Evolutionary conservation across 352 stramenopile species (phyloP), one percentile per base, ranked within the genome.

Genomic region (Phytopythium chamaehyphon): DNA sequence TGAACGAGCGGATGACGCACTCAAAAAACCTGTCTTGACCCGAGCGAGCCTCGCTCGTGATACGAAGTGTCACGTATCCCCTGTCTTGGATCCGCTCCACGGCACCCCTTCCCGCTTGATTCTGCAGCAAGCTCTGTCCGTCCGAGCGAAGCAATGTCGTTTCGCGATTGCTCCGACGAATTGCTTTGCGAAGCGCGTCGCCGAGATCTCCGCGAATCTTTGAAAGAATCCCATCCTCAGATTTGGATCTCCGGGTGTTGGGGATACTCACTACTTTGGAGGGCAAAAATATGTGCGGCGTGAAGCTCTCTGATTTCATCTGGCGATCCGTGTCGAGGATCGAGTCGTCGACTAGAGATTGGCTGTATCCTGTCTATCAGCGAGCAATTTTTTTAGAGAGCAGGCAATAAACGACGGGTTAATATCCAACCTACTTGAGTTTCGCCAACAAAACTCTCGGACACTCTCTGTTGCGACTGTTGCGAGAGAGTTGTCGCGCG

Each of bases 401-500:
- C n/a, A n/a, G n/a, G 18, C 28, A n/a, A 28, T 52, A 21, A 42
- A n/a, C n/a, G n/a, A n/a, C n/a, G n/a, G n/a, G n/a, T n/a, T n/a
- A 33, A 18, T 45, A 48, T 10, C 16, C 55, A 37, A 22, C 42
- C 24, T 54, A 67, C 65, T 35, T 64, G 57, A 45, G 42, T 58
- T 0, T 62, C 16, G 38, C 19, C 45, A 42, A 19, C 21, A 0
- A 35, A 35, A 18, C 19, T 52, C 16, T 61, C 48, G 4, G 31
- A 28, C 11, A 51, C 18, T 28, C 64, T 62, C 24, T 72, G 70
- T 40, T 87, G 76, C 18, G 76, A 90, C 24, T 72, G 70, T 40
- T 87, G 76, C 18, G 76, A 90, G 0, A 83, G 47, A n/a, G 70
- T 45, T n/a, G 74, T 90, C 38, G 79, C 79, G 23, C 69, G 74